Conservation (phyloP, 1,284 basidiomycete species). For the Exobasidium cylindrosporum region DNA sequence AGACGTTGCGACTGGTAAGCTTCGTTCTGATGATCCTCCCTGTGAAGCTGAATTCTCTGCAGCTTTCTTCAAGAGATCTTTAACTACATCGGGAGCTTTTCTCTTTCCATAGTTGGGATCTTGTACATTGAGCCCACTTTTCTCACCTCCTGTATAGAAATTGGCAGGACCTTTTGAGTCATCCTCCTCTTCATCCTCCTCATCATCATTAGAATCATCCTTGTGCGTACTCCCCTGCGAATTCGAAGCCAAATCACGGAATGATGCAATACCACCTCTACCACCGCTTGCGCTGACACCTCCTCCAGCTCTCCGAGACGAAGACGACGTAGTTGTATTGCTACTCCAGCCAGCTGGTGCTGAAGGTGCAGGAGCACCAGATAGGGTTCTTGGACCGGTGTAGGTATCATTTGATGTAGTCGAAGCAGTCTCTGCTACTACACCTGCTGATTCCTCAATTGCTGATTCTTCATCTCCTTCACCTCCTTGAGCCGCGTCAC, state of each 20-base stretch:
- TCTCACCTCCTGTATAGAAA: slow-evolving; percentile 53
- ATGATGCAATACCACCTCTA: slow-evolving; percentile 54
- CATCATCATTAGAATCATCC: slow-evolving; percentile 19
- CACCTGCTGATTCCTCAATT: slow-evolving; percentile 13
- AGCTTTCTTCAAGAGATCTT: slow-evolving; percentile 74
- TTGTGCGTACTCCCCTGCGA: slow-evolving; percentile 16
- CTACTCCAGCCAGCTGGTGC: slow-evolving; percentile 33
- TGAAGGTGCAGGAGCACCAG: slow-evolving; percentile 50
- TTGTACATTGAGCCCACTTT: slow-evolving; percentile 82
- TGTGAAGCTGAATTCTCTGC: slow-evolving; percentile 58
- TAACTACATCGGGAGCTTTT: slow-evolving; percentile 69
- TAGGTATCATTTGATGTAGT: not conserved
- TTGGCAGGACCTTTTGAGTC: slow-evolving; percentile 46
- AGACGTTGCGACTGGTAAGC: not conserved
- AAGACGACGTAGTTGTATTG: slow-evolving; percentile 16
- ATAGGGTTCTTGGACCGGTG: slow-evolving; percentile 52
- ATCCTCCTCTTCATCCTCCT: slow-evolving; percentile 41
- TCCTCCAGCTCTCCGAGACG: slow-evolving; percentile 15
- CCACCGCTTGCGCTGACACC: slow-evolving; percentile 18
- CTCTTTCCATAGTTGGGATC: slow-evolving; percentile 67
- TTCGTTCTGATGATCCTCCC: not conserved
- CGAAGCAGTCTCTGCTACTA: slow-evolving; percentile 16
- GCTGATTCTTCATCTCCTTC: slow-evolving; percentile 10
- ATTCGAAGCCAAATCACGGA: slow-evolving; percentile 18
- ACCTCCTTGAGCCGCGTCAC: slow-evolving; percentile 12